These are phyloP conservation scores for Phytophthora nicotianae DNA, from an alignment of 352 stramenopile species.

Conservation along the genomic window DNA sequence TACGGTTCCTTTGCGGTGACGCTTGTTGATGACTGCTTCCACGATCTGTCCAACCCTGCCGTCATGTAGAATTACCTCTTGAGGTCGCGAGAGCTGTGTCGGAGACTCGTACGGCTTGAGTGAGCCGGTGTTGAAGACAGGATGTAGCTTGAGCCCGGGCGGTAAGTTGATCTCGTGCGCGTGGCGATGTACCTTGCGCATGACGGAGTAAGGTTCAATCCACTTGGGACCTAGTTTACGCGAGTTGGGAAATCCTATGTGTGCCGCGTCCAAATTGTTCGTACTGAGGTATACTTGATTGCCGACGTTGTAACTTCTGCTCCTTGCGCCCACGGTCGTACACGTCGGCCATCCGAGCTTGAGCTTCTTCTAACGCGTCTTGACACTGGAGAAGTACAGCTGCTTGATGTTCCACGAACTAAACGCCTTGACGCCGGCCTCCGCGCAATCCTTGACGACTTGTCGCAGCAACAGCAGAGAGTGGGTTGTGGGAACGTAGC, in stretches of 20 bases:
- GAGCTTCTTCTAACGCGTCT: slow-evolving; percentile 7
- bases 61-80: neutral
- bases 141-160: neutral
- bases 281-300: neutral
- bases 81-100: neutral
- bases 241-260: slow-evolving; percentile 6
- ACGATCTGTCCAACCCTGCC: neutral
- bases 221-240: neutral
- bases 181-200: slow-evolving; percentile 1
- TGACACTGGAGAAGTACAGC: slow-evolving; percentile 12
- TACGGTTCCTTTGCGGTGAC: no score
- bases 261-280: slow-evolving; percentile 1
- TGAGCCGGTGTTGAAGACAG: slow-evolving; percentile 4
- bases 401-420: neutral
- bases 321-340: slow-evolving; percentile 7
- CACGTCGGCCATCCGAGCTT: slow-evolving; percentile 8
- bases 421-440: slow-evolving; percentile 2
- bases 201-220: slow-evolving; percentile 5
- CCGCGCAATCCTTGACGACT: neutral
- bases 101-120: slow-evolving; percentile 2
- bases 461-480: neutral
- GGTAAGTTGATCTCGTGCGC: slow-evolving; percentile 6
- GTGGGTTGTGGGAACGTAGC: neutral
- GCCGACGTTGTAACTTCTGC: slow-evolving; percentile 8
- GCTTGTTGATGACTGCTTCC: neutral